Conservation (phyloP, 805 yeast species). For the Lachancea lanzarotensis region DNA sequence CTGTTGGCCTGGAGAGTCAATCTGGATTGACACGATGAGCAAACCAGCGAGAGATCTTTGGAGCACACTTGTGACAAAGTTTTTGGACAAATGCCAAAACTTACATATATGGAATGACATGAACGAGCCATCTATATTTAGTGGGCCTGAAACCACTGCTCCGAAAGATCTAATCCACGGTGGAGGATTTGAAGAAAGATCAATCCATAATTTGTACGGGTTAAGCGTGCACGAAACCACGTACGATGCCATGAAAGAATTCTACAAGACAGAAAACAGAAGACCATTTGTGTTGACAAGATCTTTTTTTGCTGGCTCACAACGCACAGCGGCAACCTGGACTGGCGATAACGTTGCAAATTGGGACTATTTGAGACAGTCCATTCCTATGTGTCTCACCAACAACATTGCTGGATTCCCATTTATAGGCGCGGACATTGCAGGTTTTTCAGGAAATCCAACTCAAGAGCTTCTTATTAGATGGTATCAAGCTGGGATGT, state of each 20-base stretch:
- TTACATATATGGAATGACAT: conserved; percentile 93
- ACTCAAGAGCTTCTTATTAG: conserved; percentile 69
- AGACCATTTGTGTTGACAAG: conserved; percentile 89
- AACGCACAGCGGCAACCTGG: conserved; percentile 91
- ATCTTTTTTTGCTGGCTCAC: conserved; percentile 86
- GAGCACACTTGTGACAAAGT: conserved; percentile 46
- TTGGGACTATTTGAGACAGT: conserved; percentile 78
- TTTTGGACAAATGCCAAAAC: conserved; percentile 50
- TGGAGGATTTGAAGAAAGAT: conserved; percentile 84
- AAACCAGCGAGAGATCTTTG: conserved; percentile 57
- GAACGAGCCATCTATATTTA: conserved; percentile 95
- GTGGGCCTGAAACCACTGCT: conserved; percentile 90
- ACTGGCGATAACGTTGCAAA: conserved; percentile 93
- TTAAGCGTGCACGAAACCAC: conserved; percentile 76
- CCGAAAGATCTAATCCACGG: conserved; percentile 75
- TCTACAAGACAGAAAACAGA: conserved; percentile 40
- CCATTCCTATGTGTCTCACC: conserved; percentile 84
- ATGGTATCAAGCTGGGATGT: conserved; percentile 95
- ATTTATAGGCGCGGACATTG: conserved; percentile 93
- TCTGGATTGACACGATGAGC: conserved; percentile 85
- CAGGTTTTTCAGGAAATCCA: conserved; percentile 94
- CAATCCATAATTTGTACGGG: conserved; percentile 84
- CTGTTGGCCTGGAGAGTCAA: conserved; percentile 97
- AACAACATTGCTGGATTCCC: conserved; percentile 81
- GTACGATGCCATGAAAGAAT: conserved; percentile 50